phyloP scores from a whole-genome alignment of 495 filamentous ascomycete genomes.

The Penicillium steckii region DNA sequence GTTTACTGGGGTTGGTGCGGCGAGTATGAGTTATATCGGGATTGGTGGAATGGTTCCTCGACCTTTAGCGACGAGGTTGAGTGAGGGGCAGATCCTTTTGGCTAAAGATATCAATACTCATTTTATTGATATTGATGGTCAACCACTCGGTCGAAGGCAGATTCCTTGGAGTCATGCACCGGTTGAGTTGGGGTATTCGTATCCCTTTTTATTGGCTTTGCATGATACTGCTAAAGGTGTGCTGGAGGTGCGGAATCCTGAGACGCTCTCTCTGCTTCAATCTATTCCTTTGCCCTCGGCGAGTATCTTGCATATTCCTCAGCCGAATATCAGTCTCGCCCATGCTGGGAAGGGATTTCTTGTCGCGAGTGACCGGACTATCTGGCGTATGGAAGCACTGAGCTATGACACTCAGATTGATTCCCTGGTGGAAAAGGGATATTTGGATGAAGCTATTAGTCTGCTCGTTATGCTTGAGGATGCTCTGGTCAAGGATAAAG shows the following conservation, averaged over 20 bases:
- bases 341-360: conserved; percentile 95
- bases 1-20: conserved; percentile 65
- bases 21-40: conserved; percentile 93
- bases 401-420: conserved; percentile 92
- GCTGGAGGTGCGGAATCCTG: conserved; percentile 89
- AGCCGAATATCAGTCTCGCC: conserved; percentile 85
- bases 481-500: conserved; percentile 82
- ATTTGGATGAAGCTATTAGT: conserved; percentile 90
- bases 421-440: conserved; percentile 70
- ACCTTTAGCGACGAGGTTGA: conserved; percentile 78
- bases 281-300: conserved; percentile 78
- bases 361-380: conserved; percentile 79
- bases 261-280: conserved; percentile 84
- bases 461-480: conserved; percentile 87
- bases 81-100: conserved; percentile 79
- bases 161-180: conserved; percentile 89
- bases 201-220: conserved; percentile 89
- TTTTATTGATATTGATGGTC: conserved; percentile 83
- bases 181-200: conserved; percentile 89
- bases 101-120: conserved; percentile 95
- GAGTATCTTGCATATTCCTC: conserved; percentile 84
- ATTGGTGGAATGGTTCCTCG: conserved; percentile 88
- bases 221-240: conserved; percentile 81
- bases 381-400: conserved; percentile 95
- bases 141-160: conserved; percentile 78